A percentile compares a stretch with the other conserved stretches of the same genome.
Conservation (phyloP, 345 rosid genomes). For the Syzygium jambos region DNA sequence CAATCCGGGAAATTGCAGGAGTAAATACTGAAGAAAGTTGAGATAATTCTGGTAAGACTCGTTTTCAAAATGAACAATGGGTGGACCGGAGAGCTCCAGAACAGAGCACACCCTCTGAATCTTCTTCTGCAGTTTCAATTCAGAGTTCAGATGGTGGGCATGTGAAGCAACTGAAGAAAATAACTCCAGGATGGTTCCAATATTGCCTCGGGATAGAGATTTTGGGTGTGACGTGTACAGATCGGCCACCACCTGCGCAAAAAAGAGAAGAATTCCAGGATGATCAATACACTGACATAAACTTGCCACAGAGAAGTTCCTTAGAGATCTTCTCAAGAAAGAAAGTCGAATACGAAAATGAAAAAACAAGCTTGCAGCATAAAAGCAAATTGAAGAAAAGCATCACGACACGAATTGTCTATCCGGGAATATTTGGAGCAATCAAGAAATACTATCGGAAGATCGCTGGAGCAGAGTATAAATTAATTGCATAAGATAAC, state of each 20-base stretch:
- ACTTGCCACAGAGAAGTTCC: not conserved
- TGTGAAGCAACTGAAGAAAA: constrained; percentile 55
- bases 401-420: not conserved
- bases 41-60: constrained; percentile 71
- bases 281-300: not conserved
- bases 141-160: constrained; percentile 56
- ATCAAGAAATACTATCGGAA: not conserved
- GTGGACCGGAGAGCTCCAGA: constrained; percentile 72
- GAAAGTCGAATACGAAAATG: not conserved
- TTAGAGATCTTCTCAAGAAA: not conserved
- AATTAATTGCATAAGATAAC: not conserved
- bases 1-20: constrained; percentile 25
- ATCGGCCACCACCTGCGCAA: constrained; percentile 59
- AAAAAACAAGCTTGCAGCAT: not conserved
- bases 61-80: constrained; percentile 78
- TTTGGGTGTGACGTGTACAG: constrained; percentile 40
- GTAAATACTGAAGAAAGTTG: constrained; percentile 47
- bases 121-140: constrained; percentile 45
- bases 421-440: not conserved
- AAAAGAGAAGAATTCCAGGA: not conserved
- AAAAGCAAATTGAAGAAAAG: not conserved
- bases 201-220: constrained; percentile 37
- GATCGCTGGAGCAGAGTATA: too few relatives aligned
- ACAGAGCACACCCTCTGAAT: constrained; percentile 63
- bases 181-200: constrained; percentile 39